Base-by-base conservation (phyloP, 208 protist species). In the Vickermania ingenoplastis region DNA sequence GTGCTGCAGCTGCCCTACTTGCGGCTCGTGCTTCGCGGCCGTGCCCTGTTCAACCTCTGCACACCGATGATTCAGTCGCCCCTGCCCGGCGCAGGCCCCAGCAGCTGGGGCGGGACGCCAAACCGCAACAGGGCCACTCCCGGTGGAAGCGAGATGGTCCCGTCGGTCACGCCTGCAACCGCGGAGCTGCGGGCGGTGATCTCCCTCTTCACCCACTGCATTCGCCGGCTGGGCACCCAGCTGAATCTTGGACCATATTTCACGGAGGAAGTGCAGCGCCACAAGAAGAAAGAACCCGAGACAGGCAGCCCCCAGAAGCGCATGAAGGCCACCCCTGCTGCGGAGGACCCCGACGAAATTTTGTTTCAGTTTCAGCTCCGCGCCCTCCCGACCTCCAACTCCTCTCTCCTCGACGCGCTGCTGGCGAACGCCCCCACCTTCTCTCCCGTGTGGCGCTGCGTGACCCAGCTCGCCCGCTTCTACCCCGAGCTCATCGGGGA, bases 361-460 rank as follows among this genome's bases (percentile, higher is more conserved):
- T n/a, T n/a, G n/a, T n/a, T n/a, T n/a, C n/a, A n/a, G n/a, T n/a
- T n/a, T n/a, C n/a, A n/a, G n/a, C n/a, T n/a, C n/a, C 36, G 17
- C 11, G 17, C 36, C 11, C 36, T 45, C 11, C 36, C 36, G 17
- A 45, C 36, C 11, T n/a, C 36, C 17, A n/a, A 7, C 36, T 45
- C 36, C 11, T 23, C 29, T 25, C 59, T 91, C 5, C 26, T 79
- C 3, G 41, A 61, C 0, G 62, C 67, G 21, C 55, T 92, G 17
- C 71, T 92, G n/a, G 50, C 71, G 23, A 72, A 89, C 58, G 85
- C 79, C 5, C 66, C 71, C 29, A 63, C 58, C 13, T 67, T 74
- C 1, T 70, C 76, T 14, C 77, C 87, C 68, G 77, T 88, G 57
- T 92, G 86, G 83, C 62, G 71, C 23, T 89, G 86, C 69, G 56